Conservation (phyloP, 352 stramenopile genomes). For the Globisporangium middletonii region DNA sequence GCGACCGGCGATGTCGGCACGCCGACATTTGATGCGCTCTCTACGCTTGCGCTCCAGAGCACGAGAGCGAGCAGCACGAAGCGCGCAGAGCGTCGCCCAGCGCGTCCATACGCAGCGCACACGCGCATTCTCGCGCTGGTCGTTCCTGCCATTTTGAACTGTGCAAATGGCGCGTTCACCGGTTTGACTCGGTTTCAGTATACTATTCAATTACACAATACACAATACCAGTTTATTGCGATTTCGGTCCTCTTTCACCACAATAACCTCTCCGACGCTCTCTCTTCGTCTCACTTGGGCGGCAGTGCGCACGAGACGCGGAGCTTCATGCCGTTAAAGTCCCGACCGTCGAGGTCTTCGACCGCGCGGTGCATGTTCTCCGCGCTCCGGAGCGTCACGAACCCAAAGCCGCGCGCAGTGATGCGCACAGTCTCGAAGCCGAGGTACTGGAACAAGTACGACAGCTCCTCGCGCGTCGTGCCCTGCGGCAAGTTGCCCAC, state of each 20-base stretch:
- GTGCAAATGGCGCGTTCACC: too few relatives aligned
- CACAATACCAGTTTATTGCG: too few relatives aligned
- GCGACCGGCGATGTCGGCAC: too few relatives aligned
- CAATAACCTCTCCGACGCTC: background rate
- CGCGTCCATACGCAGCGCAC: too few relatives aligned
- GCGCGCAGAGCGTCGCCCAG: too few relatives aligned
- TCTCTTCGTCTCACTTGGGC: constrained; percentile 25
- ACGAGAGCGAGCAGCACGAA: too few relatives aligned
- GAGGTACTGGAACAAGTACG: constrained; percentile 77
- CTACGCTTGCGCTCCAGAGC: too few relatives aligned
- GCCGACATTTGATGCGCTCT: too few relatives aligned
- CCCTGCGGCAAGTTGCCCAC: constrained; percentile 79
- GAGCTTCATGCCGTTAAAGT: constrained; percentile 77
- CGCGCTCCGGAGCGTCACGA: constrained; percentile 71
- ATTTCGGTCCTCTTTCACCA: background rate
- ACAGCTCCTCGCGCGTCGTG: constrained; percentile 72
- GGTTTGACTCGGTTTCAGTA: too few relatives aligned
- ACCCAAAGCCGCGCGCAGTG: constrained; percentile 73
- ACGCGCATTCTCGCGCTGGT: too few relatives aligned
- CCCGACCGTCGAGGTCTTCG: constrained; percentile 71
- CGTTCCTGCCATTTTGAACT: too few relatives aligned
- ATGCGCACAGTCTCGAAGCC: constrained; percentile 82
- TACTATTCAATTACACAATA: background rate
- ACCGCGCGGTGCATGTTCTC: constrained; percentile 78
- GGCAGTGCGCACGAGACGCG: constrained; percentile 55